Conservation (phyloP, 257 asterid species). For the Ballota nigra region DNA sequence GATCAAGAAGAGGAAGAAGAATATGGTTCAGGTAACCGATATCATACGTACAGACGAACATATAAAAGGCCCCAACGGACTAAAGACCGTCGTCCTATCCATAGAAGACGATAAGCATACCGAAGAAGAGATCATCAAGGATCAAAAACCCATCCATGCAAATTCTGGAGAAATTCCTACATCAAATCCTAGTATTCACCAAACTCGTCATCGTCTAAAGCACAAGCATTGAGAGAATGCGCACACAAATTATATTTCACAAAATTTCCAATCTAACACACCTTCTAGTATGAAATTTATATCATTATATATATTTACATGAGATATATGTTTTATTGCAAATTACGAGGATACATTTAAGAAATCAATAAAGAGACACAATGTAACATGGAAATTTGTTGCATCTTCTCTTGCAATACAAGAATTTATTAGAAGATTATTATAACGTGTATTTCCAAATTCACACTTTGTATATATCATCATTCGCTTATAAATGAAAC, state of each 20-base stretch:
- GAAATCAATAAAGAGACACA: not conserved
- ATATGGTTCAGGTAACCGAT: conserved; percentile 34
- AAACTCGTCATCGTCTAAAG: conserved; percentile 1
- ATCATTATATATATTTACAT: no score
- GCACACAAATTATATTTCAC: not conserved
- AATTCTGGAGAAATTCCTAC: conserved; percentile 23
- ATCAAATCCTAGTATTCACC: conserved; percentile 20
- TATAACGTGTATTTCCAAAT: not conserved
- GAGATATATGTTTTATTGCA: conserved; percentile 3
- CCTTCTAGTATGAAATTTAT: no score
- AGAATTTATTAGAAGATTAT: not conserved
- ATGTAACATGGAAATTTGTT: not conserved
- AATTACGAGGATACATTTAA: not conserved
- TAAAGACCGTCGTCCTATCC: conserved; percentile 30
- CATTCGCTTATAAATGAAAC: not conserved
- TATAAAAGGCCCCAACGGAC: conserved; percentile 39
- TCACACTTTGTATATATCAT: not conserved
- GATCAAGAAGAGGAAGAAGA: conserved; percentile 41
- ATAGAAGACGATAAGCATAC: conserved; percentile 46
- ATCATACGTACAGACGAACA: conserved; percentile 32
- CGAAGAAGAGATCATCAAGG: conserved; percentile 43
- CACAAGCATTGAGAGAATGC: conserved; percentile 17
- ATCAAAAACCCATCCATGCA: conserved; percentile 16
- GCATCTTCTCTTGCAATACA: not conserved
- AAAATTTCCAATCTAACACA: no score